These are phyloP conservation scores for Acanthamoeba royreba DNA, from an alignment of 208 protist species.

Conservation along the genomic window DNA sequence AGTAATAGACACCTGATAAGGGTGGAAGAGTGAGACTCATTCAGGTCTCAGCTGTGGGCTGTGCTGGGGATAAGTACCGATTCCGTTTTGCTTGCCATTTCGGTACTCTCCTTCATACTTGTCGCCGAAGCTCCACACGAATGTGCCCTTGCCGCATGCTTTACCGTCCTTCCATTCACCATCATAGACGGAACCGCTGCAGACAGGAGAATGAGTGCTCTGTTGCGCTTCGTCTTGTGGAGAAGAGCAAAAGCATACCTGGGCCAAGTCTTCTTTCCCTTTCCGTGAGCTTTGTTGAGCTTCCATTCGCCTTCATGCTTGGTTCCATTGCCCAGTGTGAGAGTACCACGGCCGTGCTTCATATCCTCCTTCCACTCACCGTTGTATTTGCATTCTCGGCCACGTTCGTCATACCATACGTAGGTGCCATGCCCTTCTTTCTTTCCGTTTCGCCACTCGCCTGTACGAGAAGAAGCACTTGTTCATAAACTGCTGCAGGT, in stretches of 20 bases:
- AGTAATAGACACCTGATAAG: background rate
- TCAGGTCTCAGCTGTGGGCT: background rate
- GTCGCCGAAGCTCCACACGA: background rate
- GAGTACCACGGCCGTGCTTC: background rate
- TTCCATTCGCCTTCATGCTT: background rate
- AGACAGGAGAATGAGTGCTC: background rate
- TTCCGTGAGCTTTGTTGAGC: background rate
- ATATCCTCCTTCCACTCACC: background rate
- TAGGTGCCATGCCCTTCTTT: background rate
- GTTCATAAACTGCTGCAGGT: no score
- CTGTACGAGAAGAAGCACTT: no score
- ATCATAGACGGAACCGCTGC: background rate
- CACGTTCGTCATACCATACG: background rate
- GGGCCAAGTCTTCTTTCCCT: background rate
- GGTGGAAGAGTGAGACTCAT: background rate
- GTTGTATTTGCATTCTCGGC: background rate
- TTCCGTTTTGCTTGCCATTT: background rate
- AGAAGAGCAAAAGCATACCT: background rate
- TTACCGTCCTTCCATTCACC: constrained; percentile 12
- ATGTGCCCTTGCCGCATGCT: background rate
- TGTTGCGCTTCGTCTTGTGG: background rate
- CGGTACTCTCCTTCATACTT: background rate
- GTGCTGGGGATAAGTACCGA: background rate
- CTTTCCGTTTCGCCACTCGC: background rate
- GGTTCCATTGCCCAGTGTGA: background rate